Base-by-base conservation (phyloP, 2,329 filamentous ascomycete genomes). In the Sporothrix globosa region DNA sequence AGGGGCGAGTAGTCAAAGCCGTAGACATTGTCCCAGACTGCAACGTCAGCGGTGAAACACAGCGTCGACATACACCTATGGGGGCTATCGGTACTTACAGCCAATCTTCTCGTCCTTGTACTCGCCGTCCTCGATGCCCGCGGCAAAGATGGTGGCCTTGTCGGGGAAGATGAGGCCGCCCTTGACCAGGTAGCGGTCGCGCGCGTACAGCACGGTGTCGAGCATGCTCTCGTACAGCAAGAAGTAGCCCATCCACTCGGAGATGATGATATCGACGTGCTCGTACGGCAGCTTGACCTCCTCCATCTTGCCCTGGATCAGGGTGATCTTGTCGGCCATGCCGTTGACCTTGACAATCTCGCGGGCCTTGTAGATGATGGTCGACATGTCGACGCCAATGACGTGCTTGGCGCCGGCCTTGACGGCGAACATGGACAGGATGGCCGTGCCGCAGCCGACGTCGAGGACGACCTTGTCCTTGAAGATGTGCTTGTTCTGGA, bases 21-120 rank as follows among this genome's bases (percentile, higher is more conserved):
- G 82, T 97, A 99, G 74, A 99, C 96, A 77, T 97, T 97, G 80
- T 98, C 94, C 96, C 96, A 99, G 87, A 98, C 95, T 98, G 75
- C 5, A 11, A 3, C 19, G 30, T 19, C 13, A 50, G 58, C 7
- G 11, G 41, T 19, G n/a, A 24, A n/a, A 3, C n/a, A 34, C 5
- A 34, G 7, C 7, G 34, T 34, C 30, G 30, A 30, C 30, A 5
- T 5, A 30, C 3, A 3, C 30, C 5, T 19, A 10, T 30, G 24
- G n/a, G 27, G 19, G n/a, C n/a, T n/a, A n/a, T n/a, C 11, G 44
- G 39, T 6, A 82, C 93, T 84, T 82, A 98, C 95, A 99, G 82
- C 94, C 95, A 78, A 99, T 99, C 87, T 99, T 99, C 85, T 99
- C 96, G 74, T 98, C 95, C 87, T 98, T 98, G 88, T 99, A 99